A percentile compares a stretch with the other conserved stretches of the same genome.
phyloP scores from a whole-genome alignment of 192 early-diverging fungal species.

The Geranomyces michiganensis region DNA sequence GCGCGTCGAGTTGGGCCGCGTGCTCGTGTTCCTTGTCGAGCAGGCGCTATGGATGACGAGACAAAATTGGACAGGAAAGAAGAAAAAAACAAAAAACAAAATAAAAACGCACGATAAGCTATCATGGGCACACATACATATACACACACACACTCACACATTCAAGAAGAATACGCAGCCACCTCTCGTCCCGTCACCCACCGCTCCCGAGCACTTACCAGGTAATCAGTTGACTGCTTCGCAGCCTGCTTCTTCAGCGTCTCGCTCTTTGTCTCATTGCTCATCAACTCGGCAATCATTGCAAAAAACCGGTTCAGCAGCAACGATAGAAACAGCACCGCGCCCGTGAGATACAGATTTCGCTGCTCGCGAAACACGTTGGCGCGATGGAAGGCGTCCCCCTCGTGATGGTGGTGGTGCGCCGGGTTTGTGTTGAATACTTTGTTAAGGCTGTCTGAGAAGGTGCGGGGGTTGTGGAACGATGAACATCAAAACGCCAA shows the following conservation, averaged over 20 bases:
- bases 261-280: conserved; percentile 38
- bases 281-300: conserved; percentile 38
- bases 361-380: conserved; percentile 42
- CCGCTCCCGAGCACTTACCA: conserved; percentile 27
- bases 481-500: no score
- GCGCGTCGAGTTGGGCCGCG: conserved; percentile 14
- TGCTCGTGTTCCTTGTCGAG: conserved; percentile 33
- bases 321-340: conserved; percentile 41
- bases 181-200: no score
- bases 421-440: background rate
- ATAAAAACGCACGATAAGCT: no score
- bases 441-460: conserved; percentile 17
- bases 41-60: conserved; percentile 21
- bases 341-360: conserved; percentile 48
- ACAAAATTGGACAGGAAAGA: no score
- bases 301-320: conserved; percentile 40
- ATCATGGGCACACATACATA: background rate
- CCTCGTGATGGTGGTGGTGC: conserved; percentile 6
- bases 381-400: conserved; percentile 29
- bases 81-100: no score
- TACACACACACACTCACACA: no score
- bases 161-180: no score
- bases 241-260: conserved; percentile 45
- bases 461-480: no score
- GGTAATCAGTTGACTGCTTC: conserved; percentile 41